Conservation (phyloP, 2,329 filamentous ascomycete species). For the Lasiodiplodia hormozganensis region DNA sequence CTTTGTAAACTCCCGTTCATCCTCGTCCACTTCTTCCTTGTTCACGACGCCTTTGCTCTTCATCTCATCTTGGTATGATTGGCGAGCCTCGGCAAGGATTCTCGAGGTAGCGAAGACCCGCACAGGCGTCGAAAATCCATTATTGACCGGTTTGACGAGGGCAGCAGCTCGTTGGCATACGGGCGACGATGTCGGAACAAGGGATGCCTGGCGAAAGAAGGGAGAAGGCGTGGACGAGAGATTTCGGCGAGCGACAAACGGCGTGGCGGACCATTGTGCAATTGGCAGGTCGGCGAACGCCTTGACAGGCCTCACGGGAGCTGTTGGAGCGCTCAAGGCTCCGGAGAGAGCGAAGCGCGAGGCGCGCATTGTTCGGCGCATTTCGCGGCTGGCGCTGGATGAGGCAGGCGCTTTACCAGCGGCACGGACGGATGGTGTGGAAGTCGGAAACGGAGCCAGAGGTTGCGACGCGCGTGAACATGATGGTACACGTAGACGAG, state of each 20-base stretch:
- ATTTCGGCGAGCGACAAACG: constrained; percentile 1
- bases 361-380: constrained; percentile 43
- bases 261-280: constrained; percentile 2
- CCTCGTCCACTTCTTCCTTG: constrained; percentile 49
- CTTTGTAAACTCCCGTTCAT: constrained; percentile 68
- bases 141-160: neutral
- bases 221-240: constrained; percentile 11
- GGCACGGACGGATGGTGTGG: constrained; percentile 20
- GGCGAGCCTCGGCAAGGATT: constrained; percentile 31
- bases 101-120: constrained; percentile 17
- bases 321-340: constrained; percentile 43
- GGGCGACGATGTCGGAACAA: constrained; percentile 20
- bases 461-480: constrained; percentile 20
- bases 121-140: neutral
- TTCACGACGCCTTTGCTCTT: constrained; percentile 45
- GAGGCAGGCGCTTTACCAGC: constrained; percentile 12
- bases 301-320: constrained; percentile 41
- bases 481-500: constrained; percentile 13
- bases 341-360: constrained; percentile 39
- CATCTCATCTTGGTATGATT: constrained; percentile 49
- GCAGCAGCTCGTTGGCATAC: constrained; percentile 10
- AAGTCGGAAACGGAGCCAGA: constrained; percentile 9
- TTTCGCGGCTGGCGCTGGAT: neutral
- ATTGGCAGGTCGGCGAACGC: constrained; percentile 29
- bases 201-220: constrained; percentile 15